Percentiles rank a stretch among this genome's conserved stretches.
Conservation (phyloP, 2,329 filamentous ascomycete genomes). For the Colletotrichum eremochloae region DNA sequence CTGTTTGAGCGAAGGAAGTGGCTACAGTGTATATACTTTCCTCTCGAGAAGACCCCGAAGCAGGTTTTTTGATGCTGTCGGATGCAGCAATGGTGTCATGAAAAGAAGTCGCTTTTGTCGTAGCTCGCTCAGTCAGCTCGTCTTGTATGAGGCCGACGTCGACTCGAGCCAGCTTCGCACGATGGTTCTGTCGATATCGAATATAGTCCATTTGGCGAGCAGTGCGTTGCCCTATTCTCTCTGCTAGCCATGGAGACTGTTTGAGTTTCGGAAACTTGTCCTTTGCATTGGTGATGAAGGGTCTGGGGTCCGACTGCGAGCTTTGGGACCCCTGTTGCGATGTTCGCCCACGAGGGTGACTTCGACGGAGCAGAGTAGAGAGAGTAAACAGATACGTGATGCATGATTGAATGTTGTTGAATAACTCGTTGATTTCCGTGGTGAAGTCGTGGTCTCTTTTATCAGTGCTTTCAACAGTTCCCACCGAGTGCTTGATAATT, state of each 20-base stretch:
- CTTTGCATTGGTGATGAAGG: neutral
- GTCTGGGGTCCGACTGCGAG: neutral
- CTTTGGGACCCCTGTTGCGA: neutral
- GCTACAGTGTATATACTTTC: constrained; percentile 17
- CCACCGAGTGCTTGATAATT: neutral
- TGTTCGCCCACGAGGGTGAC: constrained; percentile 6
- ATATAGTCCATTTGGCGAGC: constrained; percentile 14
- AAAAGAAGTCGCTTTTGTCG: constrained; percentile 21
- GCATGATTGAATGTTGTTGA: constrained; percentile 16
- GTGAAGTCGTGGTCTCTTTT: neutral
- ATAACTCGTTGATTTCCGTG: constrained; percentile 16
- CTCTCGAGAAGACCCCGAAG: neutral
- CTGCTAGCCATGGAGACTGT: constrained; percentile 9
- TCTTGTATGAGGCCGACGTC: neutral
- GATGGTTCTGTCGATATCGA: constrained; percentile 16
- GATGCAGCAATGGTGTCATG: neutral
- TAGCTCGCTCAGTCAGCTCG: neutral
- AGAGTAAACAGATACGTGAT: constrained; percentile 20
- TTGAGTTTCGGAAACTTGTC: constrained; percentile 28
- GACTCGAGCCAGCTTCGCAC: neutral
- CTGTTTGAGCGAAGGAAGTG: constrained; percentile 20
- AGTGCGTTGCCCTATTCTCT: neutral
- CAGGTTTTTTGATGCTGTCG: neutral
- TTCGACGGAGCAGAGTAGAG: constrained; percentile 13
- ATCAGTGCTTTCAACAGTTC: neutral